Evolutionary conservation across 164 flowering plant species (phyloP).

Genomic region (Vitis cinerea): DNA sequence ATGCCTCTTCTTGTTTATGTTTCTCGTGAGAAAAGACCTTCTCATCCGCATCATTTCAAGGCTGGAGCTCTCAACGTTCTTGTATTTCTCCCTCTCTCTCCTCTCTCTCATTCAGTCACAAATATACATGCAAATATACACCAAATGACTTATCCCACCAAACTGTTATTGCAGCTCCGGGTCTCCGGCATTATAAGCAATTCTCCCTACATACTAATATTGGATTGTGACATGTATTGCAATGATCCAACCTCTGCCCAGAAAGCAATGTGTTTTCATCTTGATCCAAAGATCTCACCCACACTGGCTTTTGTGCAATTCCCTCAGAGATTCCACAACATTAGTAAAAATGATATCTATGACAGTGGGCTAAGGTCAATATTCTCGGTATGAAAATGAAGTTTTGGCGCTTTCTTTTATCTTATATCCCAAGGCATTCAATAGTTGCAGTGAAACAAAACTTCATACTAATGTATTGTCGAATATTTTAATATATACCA

Average conservation of each 20-base stretch:
- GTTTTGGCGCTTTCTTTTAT: not conserved
- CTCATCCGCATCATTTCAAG: conserved; percentile 50
- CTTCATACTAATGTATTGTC: not conserved
- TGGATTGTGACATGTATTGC: conserved; percentile 63
- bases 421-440: too few species aligned
- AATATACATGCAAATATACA: not conserved
- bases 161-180: conserved; percentile 37
- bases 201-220: conserved; percentile 40
- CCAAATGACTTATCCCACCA: not conserved
- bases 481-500: not conserved
- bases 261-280: conserved; percentile 57
- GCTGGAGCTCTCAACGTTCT: conserved; percentile 62
- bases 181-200: conserved; percentile 53
- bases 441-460: too few species aligned
- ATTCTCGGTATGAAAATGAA: conserved; percentile 23
- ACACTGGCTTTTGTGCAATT: conserved; percentile 46
- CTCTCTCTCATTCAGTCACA: not conserved
- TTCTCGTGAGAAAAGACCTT: conserved; percentile 47
- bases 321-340: conserved; percentile 50
- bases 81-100: conserved; percentile 21
- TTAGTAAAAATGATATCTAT: conserved; percentile 41
- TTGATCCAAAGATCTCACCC: conserved; percentile 34
- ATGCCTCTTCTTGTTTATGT: conserved; percentile 56
- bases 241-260: conserved; percentile 50
- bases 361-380: conserved; percentile 24